Percentiles rank a stretch among this genome's conserved stretches.
phyloP scores from a whole-genome alignment of 352 stramenopile genomes.

The Phytopythium helicoides region DNA sequence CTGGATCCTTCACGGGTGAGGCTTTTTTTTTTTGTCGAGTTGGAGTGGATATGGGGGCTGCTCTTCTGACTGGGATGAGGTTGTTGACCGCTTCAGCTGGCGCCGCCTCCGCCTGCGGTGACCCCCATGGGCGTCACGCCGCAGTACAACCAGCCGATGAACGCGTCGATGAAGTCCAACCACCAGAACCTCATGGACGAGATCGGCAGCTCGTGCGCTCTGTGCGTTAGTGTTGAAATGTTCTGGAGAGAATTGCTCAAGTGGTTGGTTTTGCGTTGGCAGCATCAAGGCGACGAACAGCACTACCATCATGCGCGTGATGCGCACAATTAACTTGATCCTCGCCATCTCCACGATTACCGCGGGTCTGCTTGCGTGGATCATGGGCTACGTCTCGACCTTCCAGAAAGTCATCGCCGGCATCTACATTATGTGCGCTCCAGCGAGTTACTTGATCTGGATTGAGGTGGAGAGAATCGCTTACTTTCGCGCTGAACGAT shows the following conservation, averaged over 20 bases:
- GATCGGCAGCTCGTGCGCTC: conserved; percentile 60
- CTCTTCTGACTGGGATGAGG: conserved; percentile 9
- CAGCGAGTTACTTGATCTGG: conserved; percentile 1
- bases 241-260: not conserved
- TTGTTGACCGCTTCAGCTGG: conserved; percentile 25
- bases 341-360: conserved; percentile 70
- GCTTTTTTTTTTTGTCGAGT: conserved; percentile 1
- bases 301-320: conserved; percentile 76
- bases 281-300: conserved; percentile 84
- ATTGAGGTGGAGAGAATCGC: not conserved
- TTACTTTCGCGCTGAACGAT: too few species aligned
- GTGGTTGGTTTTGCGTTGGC: not conserved
- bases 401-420: conserved; percentile 83
- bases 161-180: conserved; percentile 12
- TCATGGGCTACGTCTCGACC: conserved; percentile 70
- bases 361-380: conserved; percentile 72
- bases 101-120: conserved; percentile 35
- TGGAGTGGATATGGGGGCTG: too few species aligned
- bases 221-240: too few species aligned
- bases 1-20: conserved; percentile 18
- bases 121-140: conserved; percentile 16
- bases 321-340: conserved; percentile 76
- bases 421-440: conserved; percentile 85
- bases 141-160: conserved; percentile 17
- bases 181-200: conserved; percentile 84